These are phyloP conservation scores for Sporothrix variecibatus DNA, from an alignment of 2,329 filamentous ascomycete species.

Conservation along the genomic window DNA sequence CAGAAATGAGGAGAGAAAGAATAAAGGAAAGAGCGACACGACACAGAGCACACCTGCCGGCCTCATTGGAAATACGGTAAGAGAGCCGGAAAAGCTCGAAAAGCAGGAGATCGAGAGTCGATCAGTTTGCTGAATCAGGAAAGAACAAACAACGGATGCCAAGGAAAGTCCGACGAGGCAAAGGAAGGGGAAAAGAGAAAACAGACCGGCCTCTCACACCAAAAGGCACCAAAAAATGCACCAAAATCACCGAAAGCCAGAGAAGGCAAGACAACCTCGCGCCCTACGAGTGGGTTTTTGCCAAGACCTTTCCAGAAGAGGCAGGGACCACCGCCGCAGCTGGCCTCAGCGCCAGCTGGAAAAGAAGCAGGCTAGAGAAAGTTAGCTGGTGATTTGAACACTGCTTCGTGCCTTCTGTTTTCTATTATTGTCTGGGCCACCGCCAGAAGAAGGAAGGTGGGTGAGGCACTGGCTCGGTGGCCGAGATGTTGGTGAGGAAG, in stretches of 20 bases:
- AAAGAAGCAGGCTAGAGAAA: neutral
- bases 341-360: neutral
- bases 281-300: neutral
- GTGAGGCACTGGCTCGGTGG: neutral
- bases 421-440: constrained; percentile 7
- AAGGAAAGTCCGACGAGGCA: neutral
- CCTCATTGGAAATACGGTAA: neutral
- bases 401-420: neutral
- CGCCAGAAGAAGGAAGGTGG: neutral
- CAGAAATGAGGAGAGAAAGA: neutral
- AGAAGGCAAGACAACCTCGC: neutral
- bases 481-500: neutral
- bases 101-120: neutral
- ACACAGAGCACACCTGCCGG: neutral
- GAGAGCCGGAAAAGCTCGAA: neutral
- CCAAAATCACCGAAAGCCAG: neutral
- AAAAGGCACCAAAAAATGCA: neutral
- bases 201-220: neutral
- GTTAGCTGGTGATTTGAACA: neutral
- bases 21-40: neutral
- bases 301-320: constrained; percentile 7
- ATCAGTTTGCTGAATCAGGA: neutral
- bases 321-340: constrained; percentile 8
- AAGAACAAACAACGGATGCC: neutral
- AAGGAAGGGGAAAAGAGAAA: neutral